Evolutionary conservation across 805 yeast genomes (phyloP), one percentile per base, ranked within the genome.

Genomic region (Yamadazyma insecticola): DNA sequence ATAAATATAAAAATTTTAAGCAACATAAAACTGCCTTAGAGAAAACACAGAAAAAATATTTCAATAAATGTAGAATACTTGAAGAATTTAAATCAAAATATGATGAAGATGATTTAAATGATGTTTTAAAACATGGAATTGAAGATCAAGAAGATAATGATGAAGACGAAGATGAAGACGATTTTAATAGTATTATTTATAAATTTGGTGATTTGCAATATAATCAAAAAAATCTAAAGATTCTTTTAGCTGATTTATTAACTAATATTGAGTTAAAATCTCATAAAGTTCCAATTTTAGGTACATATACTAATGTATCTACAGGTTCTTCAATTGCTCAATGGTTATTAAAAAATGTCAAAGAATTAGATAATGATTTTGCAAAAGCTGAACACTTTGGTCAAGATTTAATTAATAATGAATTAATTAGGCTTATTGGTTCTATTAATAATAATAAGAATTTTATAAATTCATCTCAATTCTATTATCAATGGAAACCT

Each of bases 401-500:
- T 13, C 92, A 83, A 50, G 83, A 75, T 48, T 63, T 85, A 35
- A 56, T 84, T 15, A 57, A 68, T 25, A 53, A 67, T 30, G 89
- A 86, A 0, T 80, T 72, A 40, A 51, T 85, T 21, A 67, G 78
- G 40, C 65, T 78, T 19, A 76, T 83, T 27, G 90, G 90, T 5
- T 69, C 76, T 29, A 74, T 78, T 47, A 52, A 51, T 17, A 52
- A 50, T 20, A 70, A 72, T 28, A 62, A 61, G 28, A 63, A 56
- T 30, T 86, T 86, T 55, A 86, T 81, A 32, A 85, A 83, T 53
- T 76, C 87, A 13, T 74, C 87, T 3, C 80, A 77, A 33, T 76
- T 80, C 52, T 69, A 63, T 46, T 86, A 85, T 49, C 95, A 85
- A 55, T 87, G 95, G 95, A 79, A 76, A 39, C 78, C 78, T 3